Evolutionary conservation across 108 stramenopile species (phyloP).

Genomic region (Chaetoceros tenuissimus): DNA sequence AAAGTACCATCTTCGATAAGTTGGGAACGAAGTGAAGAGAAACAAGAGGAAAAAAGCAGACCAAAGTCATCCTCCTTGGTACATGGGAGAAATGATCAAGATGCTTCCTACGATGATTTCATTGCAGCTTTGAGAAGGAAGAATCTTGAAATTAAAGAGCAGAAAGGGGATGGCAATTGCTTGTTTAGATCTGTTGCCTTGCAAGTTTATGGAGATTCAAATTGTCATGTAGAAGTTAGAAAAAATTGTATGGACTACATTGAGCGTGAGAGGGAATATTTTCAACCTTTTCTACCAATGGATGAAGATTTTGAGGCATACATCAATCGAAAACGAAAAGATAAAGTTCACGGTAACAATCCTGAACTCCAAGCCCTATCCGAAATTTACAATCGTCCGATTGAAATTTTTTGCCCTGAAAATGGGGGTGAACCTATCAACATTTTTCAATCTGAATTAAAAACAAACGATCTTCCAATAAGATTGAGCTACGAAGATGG

Average conservation of each 20-base stretch:
- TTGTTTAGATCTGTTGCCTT: slow-evolving; percentile 90
- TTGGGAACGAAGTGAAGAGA: too few species aligned
- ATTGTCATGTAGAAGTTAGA: slow-evolving; percentile 78
- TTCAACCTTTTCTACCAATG: slow-evolving; percentile 72
- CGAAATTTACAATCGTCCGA: slow-evolving; percentile 90
- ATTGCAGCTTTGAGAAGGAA: slow-evolving; percentile 25
- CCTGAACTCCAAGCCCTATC: slow-evolving; percentile 93
- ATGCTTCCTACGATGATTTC: not conserved
- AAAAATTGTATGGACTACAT: slow-evolving; percentile 86
- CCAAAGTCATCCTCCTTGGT: not conserved
- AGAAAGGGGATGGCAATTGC: slow-evolving; percentile 95
- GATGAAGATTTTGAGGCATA: slow-evolving; percentile 64
- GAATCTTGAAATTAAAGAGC: slow-evolving; percentile 52
- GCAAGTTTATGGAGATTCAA: slow-evolving; percentile 92
- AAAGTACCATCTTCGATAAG: too few species aligned
- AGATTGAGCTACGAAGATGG: slow-evolving; percentile 76
- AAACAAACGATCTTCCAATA: slow-evolving; percentile 57
- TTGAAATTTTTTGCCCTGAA: slow-evolving; percentile 81
- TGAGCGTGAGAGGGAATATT: slow-evolving; percentile 58
- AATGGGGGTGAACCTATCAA: slow-evolving; percentile 61
- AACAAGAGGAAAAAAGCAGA: too few species aligned
- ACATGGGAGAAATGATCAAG: not conserved
- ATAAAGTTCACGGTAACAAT: slow-evolving; percentile 93
- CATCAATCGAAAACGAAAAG: slow-evolving; percentile 61
- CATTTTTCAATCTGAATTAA: slow-evolving; percentile 76